These are phyloP conservation scores for Parastagonospora avenae DNA, from an alignment of 2,329 filamentous ascomycete species.

Conservation along the genomic window DNA sequence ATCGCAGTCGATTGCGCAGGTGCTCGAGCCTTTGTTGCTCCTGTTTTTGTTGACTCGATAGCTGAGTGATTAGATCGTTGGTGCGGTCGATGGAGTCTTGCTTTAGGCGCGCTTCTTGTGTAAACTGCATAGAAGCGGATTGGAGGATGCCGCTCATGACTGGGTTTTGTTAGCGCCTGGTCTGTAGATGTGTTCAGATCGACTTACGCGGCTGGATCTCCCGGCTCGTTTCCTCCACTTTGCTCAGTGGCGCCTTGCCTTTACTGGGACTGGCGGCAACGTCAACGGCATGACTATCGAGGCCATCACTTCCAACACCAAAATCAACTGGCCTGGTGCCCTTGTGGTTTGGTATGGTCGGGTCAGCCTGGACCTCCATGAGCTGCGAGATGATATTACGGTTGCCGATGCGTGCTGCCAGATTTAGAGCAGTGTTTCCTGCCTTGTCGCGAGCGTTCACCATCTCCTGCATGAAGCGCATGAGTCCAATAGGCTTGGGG, in stretches of 20 bases:
- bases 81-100: constrained; percentile 82
- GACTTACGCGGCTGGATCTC: constrained; percentile 79
- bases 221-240: constrained; percentile 74
- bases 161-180: constrained; percentile 7
- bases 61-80: constrained; percentile 78
- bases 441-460: constrained; percentile 94
- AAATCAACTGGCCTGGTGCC: constrained; percentile 92
- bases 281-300: constrained; percentile 22
- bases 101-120: constrained; percentile 79
- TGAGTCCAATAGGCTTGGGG: constrained; percentile 77
- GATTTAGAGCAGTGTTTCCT: constrained; percentile 92
- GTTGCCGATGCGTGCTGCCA: constrained; percentile 91
- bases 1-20: constrained; percentile 68
- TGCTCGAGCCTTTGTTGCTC: constrained; percentile 75
- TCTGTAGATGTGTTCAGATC: neutral
- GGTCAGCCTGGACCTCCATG: constrained; percentile 91
- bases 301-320: constrained; percentile 76
- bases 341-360: constrained; percentile 88
- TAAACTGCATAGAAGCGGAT: constrained; percentile 79
- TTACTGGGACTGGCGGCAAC: constrained; percentile 43
- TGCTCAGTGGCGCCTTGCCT: constrained; percentile 46
- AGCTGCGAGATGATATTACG: constrained; percentile 95
- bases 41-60: constrained; percentile 77
- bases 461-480: constrained; percentile 94
- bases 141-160: constrained; percentile 83